phyloP scores from a whole-genome alignment of 1,284 basidiomycete genomes.

The Leccinum fuscescens region DNA sequence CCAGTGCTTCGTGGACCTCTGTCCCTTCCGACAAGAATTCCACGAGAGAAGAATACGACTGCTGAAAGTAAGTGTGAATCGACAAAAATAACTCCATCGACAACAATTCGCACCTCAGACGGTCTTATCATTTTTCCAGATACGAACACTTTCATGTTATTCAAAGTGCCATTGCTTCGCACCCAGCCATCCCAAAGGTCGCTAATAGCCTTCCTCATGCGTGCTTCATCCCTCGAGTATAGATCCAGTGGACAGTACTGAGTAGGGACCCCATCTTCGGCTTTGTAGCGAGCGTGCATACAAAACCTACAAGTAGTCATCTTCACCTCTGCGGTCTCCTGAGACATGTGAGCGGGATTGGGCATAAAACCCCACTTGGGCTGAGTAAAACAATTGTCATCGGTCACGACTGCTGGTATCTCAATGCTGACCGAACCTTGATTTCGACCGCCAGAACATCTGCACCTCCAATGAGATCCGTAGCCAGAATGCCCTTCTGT shows the following conservation, averaged over 20 bases:
- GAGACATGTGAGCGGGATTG: constrained; percentile 53
- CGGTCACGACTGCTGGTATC: neutral
- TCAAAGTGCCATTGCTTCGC: constrained; percentile 57
- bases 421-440: constrained; percentile 54
- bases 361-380: constrained; percentile 96
- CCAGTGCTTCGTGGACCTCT: constrained; percentile 43
- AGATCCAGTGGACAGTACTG: constrained; percentile 87
- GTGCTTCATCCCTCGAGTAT: constrained; percentile 63
- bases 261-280: constrained; percentile 41
- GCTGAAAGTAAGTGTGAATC: neutral
- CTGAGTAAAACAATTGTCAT: constrained; percentile 39
- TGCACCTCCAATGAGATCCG: constrained; percentile 63
- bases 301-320: constrained; percentile 79
- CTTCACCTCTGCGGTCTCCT: constrained; percentile 59
- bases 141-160: constrained; percentile 81
- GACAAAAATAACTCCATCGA: neutral
- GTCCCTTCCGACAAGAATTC: constrained; percentile 19
- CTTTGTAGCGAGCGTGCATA: constrained; percentile 72
- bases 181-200: constrained; percentile 76
- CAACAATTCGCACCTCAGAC: constrained; percentile 48
- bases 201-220: constrained; percentile 63
- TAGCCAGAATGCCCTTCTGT: constrained; percentile 64
- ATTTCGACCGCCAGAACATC: constrained; percentile 76
- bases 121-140: constrained; percentile 61
- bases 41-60: constrained; percentile 14